Evolutionary conservation across 2,329 filamentous ascomycete species (phyloP).

Genomic region (Aureobasidium zeae): DNA sequence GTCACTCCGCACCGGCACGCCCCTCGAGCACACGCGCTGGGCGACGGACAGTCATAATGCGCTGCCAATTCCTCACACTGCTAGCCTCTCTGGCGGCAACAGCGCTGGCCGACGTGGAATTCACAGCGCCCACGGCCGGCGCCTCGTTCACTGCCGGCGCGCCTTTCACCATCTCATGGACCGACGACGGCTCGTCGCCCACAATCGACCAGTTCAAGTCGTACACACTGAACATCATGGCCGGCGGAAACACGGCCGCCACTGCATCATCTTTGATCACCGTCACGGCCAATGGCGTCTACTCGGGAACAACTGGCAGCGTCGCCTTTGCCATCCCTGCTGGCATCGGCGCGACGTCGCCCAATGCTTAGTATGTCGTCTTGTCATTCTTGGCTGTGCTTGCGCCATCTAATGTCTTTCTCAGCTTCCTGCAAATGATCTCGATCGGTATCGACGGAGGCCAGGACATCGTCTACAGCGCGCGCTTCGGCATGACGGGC

Average conservation of each 20-base stretch:
- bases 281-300: neutral
- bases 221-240: slow-evolving; percentile 52
- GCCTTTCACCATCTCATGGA: slow-evolving; percentile 47
- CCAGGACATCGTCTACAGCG: slow-evolving; percentile 50
- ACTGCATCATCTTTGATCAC: slow-evolving; percentile 34
- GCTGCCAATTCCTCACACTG: neutral
- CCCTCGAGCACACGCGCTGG: neutral
- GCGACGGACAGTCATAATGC: slow-evolving; percentile 6
- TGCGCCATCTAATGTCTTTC: neutral
- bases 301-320: neutral
- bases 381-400: neutral
- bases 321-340: neutral
- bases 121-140: slow-evolving; percentile 46
- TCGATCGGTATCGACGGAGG: slow-evolving; percentile 46
- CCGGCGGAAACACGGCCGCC: slow-evolving; percentile 47
- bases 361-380: slow-evolving; percentile 8
- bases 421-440: slow-evolving; percentile 51
- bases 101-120: slow-evolving; percentile 44
- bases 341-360: neutral
- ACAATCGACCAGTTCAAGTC: slow-evolving; percentile 41
- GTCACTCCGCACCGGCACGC: neutral
- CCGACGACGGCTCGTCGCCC: slow-evolving; percentile 45
- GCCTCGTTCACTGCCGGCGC: slow-evolving; percentile 41
- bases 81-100: slow-evolving; percentile 12
- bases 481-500: slow-evolving; percentile 53